Conservation (phyloP, 163 green algal genomes). For the Picocystis sp. region DNA sequence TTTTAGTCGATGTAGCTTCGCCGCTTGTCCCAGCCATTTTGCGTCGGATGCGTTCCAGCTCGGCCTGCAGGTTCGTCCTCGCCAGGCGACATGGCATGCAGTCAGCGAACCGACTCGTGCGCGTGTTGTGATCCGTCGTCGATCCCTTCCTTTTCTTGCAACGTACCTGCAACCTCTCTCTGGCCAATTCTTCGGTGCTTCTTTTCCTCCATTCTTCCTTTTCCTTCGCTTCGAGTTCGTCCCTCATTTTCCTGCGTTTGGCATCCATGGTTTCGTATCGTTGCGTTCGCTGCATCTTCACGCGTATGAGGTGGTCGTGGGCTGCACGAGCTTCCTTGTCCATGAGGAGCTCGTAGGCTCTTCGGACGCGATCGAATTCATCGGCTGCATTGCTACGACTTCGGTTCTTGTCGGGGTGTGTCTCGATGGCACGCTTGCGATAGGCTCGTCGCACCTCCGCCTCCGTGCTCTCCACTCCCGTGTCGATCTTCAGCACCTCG, state of each 20-base stretch:
- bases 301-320: slow-evolving; percentile 36
- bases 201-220: slow-evolving; percentile 13
- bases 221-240: slow-evolving; percentile 42
- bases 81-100: neutral
- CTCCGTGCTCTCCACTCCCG: no score
- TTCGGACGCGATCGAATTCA: slow-evolving; percentile 34
- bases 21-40: slow-evolving; percentile 16
- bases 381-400: slow-evolving; percentile 47
- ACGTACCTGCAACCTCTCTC: neutral
- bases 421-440: slow-evolving; percentile 41
- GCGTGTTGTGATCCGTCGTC: no score
- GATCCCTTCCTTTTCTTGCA: no score
- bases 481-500: no score
- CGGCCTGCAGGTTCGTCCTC: slow-evolving; percentile 15
- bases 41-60: slow-evolving; percentile 30
- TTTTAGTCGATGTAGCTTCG: neutral
- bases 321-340: slow-evolving; percentile 31
- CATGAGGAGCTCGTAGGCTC: slow-evolving; percentile 34
- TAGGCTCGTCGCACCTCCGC: slow-evolving; percentile 24
- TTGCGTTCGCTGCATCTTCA: slow-evolving; percentile 19
- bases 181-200: slow-evolving; percentile 33
- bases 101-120: no score
- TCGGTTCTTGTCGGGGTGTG: slow-evolving; percentile 69
- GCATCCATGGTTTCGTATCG: slow-evolving; percentile 21
- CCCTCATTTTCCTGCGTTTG: slow-evolving; percentile 43